phyloP scores from a whole-genome alignment of 1,284 basidiomycete species.

The Leccinum subfulvum region DNA sequence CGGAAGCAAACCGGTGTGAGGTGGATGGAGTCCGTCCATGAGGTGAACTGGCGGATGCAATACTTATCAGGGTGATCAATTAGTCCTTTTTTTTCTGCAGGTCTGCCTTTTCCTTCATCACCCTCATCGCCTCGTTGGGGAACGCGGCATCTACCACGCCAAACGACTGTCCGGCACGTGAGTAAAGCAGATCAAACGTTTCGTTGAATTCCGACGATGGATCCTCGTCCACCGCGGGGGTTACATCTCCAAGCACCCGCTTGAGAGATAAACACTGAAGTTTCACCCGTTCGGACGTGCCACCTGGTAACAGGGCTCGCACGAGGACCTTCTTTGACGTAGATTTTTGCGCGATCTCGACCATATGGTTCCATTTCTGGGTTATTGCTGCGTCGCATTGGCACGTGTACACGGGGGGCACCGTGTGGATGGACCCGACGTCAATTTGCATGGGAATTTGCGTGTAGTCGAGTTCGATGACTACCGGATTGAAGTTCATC shows the following conservation, averaged over 20 bases:
- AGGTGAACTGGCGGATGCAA: neutral
- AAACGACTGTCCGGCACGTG: conserved; percentile 19
- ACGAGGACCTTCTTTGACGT: conserved; percentile 25
- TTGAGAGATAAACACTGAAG: conserved; percentile 28
- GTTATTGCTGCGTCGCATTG: conserved; percentile 22
- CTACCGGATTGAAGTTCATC: conserved; percentile 15
- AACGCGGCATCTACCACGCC: conserved; percentile 26
- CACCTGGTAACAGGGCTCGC: conserved; percentile 31
- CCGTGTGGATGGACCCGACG: conserved; percentile 19
- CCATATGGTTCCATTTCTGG: conserved; percentile 28
- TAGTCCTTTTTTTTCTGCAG: neutral
- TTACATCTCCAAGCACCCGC: conserved; percentile 15
- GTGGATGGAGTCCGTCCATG: neutral
- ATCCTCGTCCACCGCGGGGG: conserved; percentile 17
- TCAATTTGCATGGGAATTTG: conserved; percentile 19
- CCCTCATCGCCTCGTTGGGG: conserved; percentile 20
- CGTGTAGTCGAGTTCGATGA: conserved; percentile 31
- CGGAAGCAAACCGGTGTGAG: neutral
- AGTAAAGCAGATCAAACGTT: conserved; percentile 30
- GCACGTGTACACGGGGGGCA: conserved; percentile 21
- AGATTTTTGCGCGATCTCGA: conserved; percentile 31
- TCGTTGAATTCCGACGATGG: conserved; percentile 19
- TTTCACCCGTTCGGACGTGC: conserved; percentile 27
- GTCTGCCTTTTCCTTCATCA: conserved; percentile 13
- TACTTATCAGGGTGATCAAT: neutral